Base-by-base conservation (phyloP, 208 protist species). In the Crithidia brevicula region DNA sequence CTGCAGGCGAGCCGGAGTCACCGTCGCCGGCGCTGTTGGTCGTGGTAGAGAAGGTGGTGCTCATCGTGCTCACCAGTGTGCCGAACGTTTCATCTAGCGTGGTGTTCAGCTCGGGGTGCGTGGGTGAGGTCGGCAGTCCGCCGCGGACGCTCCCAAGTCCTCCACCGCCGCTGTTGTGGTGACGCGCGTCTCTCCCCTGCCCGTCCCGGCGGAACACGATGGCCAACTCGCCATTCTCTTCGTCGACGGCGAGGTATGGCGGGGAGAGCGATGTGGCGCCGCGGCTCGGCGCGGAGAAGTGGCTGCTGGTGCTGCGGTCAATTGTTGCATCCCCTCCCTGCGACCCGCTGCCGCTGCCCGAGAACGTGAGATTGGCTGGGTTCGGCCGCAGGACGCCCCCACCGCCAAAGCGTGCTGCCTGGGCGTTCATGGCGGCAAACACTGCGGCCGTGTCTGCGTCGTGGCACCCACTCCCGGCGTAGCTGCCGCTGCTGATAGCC, bases 181-280 rank as follows among this genome's bases (percentile, higher is more conserved):
- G 54, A 7, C 54, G 28, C 40, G 16, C 22, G 40, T 46, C 51
- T 25, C 3, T 18, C 4, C 50, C 52, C 31, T 27, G 15, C 27
- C 23, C 51, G 15, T 40, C 54, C 40, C 28, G 64, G 23, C 34
- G 57, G 34, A 54, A 71, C 10, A 38, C 54, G 3, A 30, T 46
- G 7, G 46, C 65, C 15, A 64, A 9, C 54, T 71, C 53, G 34
- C 56, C 54, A n/a, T 38, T 71, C 40, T 63, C 65, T 27, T 71
- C 65, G 45, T 71, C 65, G 30, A 40, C 65, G 27, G 54, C 45
- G 56, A 62, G n/a, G 56, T 42, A 56, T 8, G 54, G 54, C 30
- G 45, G 33, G 13, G 54, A 38, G 18, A 61, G 30, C 38, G 42
- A 49, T 22, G 27, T 46, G 64, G 33, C 27, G 31, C 51, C 30